Evolutionary conservation across 1,284 basidiomycete genomes (phyloP), one percentile per base, ranked within the genome.

Genomic region (Tilletia walkeri): DNA sequence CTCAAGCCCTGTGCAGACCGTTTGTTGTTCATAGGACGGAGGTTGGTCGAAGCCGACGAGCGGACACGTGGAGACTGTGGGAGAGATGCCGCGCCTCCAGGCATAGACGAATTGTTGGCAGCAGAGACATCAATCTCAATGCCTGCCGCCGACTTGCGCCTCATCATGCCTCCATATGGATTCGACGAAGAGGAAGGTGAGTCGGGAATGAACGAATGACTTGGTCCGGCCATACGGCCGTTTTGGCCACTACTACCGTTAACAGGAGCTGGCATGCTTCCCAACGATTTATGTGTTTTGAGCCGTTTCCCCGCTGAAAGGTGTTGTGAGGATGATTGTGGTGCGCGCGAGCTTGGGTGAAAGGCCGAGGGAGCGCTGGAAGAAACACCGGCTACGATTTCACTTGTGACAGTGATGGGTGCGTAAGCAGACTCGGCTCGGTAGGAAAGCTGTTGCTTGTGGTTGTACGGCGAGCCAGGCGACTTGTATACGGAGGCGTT

Each of bases 271-370:
- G 59, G 59, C 59, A 63, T 63, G 34, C 14, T 63, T 10, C 59
- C 59, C 30, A 63, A 18, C 0, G 59, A 63, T 41, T 63, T 63
- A 36, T 63, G 36, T 10, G 59, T 38, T 63, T 63, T 63, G 59
- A 63, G 59, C 14, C 41, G 41, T 3, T 7, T 7, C 3, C 41
- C 41, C 9, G 41, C 14, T 9, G 41, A 45, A 45, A 38, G 59
- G 34, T 63, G 59, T 63, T 24, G 50, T 7, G 20, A 24, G 50
- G 24, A 30, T 30, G 24, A 30, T 18, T 20, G 24, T 30, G 56
- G 59, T 38, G 34, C 59, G 36, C 59, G 59, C 30, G 59, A 38
- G n/a, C 38, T 63, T 9, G 30, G 34, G 3, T 9, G 59, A 18
- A 16, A 38, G 5, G 14, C 36, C 2, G 30, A 34, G 9, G 36